Evolutionary conservation across 169 alveolate species (phyloP).

Genomic region (Plasmodium gaboni): DNA sequence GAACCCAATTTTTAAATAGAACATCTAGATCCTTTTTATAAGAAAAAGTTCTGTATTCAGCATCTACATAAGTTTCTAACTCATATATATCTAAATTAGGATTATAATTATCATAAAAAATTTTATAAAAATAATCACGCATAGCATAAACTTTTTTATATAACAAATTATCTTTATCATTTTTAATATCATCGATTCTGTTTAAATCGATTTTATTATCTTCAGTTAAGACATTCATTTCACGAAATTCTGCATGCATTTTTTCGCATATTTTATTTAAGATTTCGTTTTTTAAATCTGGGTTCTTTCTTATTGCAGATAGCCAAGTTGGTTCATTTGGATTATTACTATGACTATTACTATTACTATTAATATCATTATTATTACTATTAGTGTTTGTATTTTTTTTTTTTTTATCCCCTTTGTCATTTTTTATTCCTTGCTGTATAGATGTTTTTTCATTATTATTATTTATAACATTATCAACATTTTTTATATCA

Average conservation of each 20-base stretch:
- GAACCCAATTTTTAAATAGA: conserved; percentile 65
- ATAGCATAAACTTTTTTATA: conserved; percentile 75
- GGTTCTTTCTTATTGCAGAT: conserved; percentile 42
- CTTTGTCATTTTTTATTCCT: neutral
- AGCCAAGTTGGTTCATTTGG: neutral
- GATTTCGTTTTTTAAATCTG: conserved; percentile 21
- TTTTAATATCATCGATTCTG: conserved; percentile 72
- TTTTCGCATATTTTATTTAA: conserved; percentile 53
- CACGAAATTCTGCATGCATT: conserved; percentile 45
- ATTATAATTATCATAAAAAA: conserved; percentile 64
- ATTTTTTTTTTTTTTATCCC: neutral
- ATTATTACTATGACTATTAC: neutral
- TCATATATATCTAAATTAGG: conserved; percentile 70
- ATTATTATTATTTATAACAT: neutral
- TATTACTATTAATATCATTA: neutral
- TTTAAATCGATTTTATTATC: conserved; percentile 64
- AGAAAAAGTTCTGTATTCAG: conserved; percentile 65
- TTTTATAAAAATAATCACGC: conserved; percentile 71
- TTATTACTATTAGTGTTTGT: neutral
- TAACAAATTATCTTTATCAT: conserved; percentile 49
- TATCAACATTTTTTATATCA: neutral
- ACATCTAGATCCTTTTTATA: conserved; percentile 57
- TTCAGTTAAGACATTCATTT: conserved; percentile 32
- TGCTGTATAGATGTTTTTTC: neutral
- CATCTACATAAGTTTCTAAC: conserved; percentile 74